phyloP scores from a whole-genome alignment of 2,329 filamentous ascomycete species.

The Ampelomyces quisqualis region DNA sequence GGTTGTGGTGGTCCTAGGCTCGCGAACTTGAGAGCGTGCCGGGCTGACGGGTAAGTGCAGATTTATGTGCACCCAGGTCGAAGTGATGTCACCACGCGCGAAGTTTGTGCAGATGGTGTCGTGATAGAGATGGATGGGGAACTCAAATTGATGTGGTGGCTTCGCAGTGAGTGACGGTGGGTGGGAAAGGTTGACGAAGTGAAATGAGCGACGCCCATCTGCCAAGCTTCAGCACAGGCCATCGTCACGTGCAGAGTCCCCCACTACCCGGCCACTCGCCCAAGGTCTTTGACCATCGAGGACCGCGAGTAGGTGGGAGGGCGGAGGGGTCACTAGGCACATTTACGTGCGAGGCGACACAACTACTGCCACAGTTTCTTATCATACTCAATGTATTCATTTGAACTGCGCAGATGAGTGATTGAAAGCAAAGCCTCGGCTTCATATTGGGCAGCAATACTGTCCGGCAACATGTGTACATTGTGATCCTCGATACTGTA shows the following conservation, averaged over 20 bases:
- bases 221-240: conserved; percentile 7
- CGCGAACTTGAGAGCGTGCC: conserved; percentile 16
- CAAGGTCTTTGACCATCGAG: neutral
- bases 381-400: no score
- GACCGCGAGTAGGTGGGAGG: no score
- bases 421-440: neutral
- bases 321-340: no score
- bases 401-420: no score
- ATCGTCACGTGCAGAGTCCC: conserved; percentile 6
- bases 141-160: conserved; percentile 20
- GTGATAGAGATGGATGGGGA: conserved; percentile 24
- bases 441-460: conserved; percentile 15
- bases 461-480: conserved; percentile 5
- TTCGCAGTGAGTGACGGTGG: conserved; percentile 22
- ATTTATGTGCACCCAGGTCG: conserved; percentile 6
- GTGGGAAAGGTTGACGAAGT: conserved; percentile 18
- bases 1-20: conserved; percentile 23
- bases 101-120: conserved; percentile 14
- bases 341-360: no score
- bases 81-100: conserved; percentile 14
- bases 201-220: conserved; percentile 3
- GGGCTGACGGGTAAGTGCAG: conserved; percentile 12
- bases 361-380: no score
- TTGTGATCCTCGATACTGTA: conserved; percentile 10
- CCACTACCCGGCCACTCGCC: neutral